Base-by-base conservation (phyloP, 306 rosid genomes). In the Aeschynomene evenia region DNA sequence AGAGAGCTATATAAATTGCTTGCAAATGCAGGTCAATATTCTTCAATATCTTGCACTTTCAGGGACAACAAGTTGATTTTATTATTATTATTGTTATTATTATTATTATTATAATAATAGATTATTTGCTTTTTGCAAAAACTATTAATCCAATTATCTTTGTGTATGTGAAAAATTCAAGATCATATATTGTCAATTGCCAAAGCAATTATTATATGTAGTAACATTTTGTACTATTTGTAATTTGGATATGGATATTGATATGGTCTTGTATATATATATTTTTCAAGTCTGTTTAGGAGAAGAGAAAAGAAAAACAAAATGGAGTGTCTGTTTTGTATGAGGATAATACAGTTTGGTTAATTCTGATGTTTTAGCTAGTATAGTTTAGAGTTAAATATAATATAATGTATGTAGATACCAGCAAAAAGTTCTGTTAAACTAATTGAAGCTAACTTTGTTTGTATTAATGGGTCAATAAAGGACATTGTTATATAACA, bases 11-110 rank as follows among this genome's bases (percentile, higher is more conserved):
- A 46, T 90, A 22, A 84, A 55, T n/a, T 87, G 93, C 73, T 85
- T 90, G 79, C 66, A 90, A 78, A 74, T 85, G 75, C 96, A 90
- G 85, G 93, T 90, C 45, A 84, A 84, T 50, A 72, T 85, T 85
- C 96, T 90, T 64, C 81, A 78, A 21, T 79, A 78, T 59, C 80
- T 90, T 16, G 69, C 80, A 29, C 80, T 90, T 16, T 66, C 80
- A 29, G 71, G 74, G 70, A 63, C 74, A 48, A 58, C 6, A 9
- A 4, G 24, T 78, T 62, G 60, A 67, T 55, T 33, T 61, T n/a
- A n/a, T n/a, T n/a, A n/a, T n/a, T n/a, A n/a, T n/a, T n/a, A n/a
- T n/a, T n/a, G n/a, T n/a, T n/a, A n/a, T n/a, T n/a, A n/a, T n/a
- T n/a, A n/a, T n/a, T n/a, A n/a, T n/a, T n/a, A n/a, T n/a, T n/a